phyloP scores from a whole-genome alignment of 2,329 filamentous ascomycete species.

The Sporothrix brunneoviolacea region DNA sequence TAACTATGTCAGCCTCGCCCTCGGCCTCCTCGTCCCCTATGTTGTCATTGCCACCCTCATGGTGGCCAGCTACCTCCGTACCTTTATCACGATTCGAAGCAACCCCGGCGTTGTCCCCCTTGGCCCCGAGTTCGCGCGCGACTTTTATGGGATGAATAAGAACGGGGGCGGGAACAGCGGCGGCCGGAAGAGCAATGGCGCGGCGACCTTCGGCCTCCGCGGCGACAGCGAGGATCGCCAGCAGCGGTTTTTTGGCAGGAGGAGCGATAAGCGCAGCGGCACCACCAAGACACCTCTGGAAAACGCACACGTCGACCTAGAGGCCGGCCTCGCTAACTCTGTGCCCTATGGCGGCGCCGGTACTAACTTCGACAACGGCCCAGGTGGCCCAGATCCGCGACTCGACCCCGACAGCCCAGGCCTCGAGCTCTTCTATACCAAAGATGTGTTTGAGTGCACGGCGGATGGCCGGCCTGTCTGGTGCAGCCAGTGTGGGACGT shows the following conservation, averaged over 20 bases:
- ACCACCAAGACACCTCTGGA: background rate
- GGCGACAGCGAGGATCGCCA: conserved; percentile 10
- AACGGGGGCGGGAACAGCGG: conserved; percentile 24
- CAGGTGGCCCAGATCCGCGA: conserved; percentile 31
- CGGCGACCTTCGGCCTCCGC: background rate
- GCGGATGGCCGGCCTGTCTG: conserved; percentile 76
- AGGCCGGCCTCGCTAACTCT: conserved; percentile 14
- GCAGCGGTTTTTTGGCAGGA: background rate
- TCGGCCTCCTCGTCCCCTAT: conserved; percentile 60
- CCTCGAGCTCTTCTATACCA: conserved; percentile 70
- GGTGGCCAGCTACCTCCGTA: conserved; percentile 61
- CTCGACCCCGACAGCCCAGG: conserved; percentile 56
- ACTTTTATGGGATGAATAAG: conserved; percentile 11
- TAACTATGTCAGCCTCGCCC: conserved; percentile 50
- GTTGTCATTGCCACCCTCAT: conserved; percentile 65
- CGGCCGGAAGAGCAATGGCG: too few species aligned
- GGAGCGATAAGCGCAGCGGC: conserved; percentile 17
- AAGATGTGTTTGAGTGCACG: conserved; percentile 79
- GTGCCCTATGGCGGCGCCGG: conserved; percentile 4
- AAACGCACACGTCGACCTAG: conserved; percentile 18
- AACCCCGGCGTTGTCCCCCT: conserved; percentile 70
- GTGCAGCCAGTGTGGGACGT: conserved; percentile 77
- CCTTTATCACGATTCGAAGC: conserved; percentile 59
- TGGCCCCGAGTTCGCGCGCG: conserved; percentile 34
- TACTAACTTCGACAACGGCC: background rate